phyloP scores from a whole-genome alignment of 139 green algal species.

The Picochlorum sp. region DNA sequence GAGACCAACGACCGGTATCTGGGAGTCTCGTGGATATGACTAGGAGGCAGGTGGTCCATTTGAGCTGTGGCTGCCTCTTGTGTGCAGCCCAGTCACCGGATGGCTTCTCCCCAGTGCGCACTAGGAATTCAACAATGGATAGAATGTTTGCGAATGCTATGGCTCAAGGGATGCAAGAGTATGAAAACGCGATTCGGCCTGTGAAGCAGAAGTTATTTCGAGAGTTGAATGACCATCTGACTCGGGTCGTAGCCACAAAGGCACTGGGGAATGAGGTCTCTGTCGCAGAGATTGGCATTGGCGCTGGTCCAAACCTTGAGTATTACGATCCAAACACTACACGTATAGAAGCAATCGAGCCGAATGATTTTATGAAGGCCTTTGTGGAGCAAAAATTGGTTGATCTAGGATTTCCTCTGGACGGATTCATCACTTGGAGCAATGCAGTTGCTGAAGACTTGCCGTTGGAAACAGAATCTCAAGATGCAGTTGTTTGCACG shows the following conservation, averaged over 20 bases:
- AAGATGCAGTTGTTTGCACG: conserved; percentile 56
- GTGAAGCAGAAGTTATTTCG: conserved; percentile 34
- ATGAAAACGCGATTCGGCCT: conserved; percentile 30
- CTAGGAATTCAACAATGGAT: conserved; percentile 15
- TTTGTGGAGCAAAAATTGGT: conserved; percentile 29
- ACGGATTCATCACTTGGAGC: conserved; percentile 30
- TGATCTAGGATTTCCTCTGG: neutral
- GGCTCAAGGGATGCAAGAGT: conserved; percentile 34
- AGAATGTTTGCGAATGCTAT: conserved; percentile 28
- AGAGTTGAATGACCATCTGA: conserved; percentile 10
- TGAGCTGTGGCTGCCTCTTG: no score
- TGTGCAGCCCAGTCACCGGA: no score
- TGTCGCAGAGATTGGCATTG: conserved; percentile 55
- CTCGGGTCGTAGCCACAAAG: neutral
- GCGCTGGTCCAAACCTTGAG: conserved; percentile 45
- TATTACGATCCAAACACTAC: conserved; percentile 25
- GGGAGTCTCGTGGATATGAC: no score
- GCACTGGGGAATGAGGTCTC: neutral
- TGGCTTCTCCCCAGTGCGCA: conserved; percentile 4
- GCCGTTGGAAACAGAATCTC: conserved; percentile 32
- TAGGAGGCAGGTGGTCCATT: neutral
- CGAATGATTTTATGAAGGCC: conserved; percentile 48
- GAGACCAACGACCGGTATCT: no score
- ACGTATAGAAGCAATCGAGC: conserved; percentile 47
- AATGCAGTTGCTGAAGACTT: conserved; percentile 37